phyloP scores from a whole-genome alignment of 2,329 filamentous ascomycete genomes.

The Dactylellina parvicollis region DNA sequence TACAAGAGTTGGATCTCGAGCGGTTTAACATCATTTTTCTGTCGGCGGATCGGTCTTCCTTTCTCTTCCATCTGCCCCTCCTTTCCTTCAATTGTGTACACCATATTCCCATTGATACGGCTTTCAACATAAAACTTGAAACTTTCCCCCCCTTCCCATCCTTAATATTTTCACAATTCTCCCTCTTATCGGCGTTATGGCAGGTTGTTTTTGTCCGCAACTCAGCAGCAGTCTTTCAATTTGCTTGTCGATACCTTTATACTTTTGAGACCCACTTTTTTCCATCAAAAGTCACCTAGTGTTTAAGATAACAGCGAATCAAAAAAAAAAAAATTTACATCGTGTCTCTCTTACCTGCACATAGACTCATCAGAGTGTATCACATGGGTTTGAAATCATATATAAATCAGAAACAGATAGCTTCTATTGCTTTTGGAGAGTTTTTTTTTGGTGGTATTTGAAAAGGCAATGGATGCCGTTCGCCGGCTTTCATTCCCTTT shows the following conservation, averaged over 20 bases:
- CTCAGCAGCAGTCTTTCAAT: slow-evolving; percentile 15
- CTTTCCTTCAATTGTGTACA: slow-evolving; percentile 12
- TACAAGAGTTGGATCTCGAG: slow-evolving; percentile 54
- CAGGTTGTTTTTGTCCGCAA: not conserved
- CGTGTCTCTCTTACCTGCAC: too few relatives aligned
- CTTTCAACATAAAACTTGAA: not conserved
- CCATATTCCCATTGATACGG: not conserved
- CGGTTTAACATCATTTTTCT: slow-evolving; percentile 41
- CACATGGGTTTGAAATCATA: too few relatives aligned
- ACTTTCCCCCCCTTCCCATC: not conserved
- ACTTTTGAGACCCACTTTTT: not conserved
- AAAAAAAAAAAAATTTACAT: too few relatives aligned
- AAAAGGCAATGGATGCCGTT: not conserved
- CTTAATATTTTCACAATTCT: not conserved
- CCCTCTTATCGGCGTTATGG: slow-evolving; percentile 23
- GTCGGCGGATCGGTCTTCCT: slow-evolving; percentile 49
- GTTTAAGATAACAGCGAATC: not conserved
- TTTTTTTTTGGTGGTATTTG: too few relatives aligned
- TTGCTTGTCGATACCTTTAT: slow-evolving; percentile 24
- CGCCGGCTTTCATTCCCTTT: not conserved
- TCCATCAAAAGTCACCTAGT: not conserved
- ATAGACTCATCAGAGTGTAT: too few relatives aligned
- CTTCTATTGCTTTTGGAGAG: not conserved
- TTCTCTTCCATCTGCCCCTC: slow-evolving; percentile 2
- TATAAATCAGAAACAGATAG: too few relatives aligned